Evolutionary conservation across 1,284 basidiomycete species (phyloP), one percentile per base, ranked within the genome.

Genomic region (Coriolopsis trogii): DNA sequence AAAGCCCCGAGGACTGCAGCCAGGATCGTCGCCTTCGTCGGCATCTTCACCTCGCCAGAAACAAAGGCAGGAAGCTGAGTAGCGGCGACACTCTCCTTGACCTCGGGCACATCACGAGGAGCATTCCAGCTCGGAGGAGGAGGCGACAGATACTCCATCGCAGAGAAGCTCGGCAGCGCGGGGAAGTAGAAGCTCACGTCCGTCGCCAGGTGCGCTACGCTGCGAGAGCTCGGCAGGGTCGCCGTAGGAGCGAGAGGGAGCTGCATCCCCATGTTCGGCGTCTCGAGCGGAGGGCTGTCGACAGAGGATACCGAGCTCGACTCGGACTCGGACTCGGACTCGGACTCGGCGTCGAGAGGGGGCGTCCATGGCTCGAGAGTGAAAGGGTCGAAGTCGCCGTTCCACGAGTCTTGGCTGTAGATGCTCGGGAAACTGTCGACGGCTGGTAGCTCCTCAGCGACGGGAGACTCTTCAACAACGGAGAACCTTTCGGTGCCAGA

Each of bases 131-230:
- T 53, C 6, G 54, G 25, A 37, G 51, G 31, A 24, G 57, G 54
- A 3, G 53, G 51, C 36, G 43, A 48, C 9, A 56, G 54, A 39
- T 53, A 51, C 16, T 43, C 40, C 21, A 10, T 12, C 8, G 20
- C 23, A 6, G 49, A 46, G 46, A 49, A 42, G 24, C 47, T 43
- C 15, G 43, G 47, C 37, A 43, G 39, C 2, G 30, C 29, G 5
- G 57, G 54, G 46, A 53, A 51, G 54, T 51, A 53, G 49, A 53
- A 55, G 41, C 44, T 51, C 29, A 45, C 51, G 5, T 47, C 43
- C 15, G 55, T 49, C 1, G 50, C 45, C 13, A 53, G 41, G 18
- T 41, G 23, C 10, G 38, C 39, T n/a, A 15, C 18, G 31, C 44
- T 37, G 23, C 16, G 7, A 5, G 44, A 36, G 21, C 13, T 7